Conservation (phyloP, 768 basidiomycete genomes). For the Russula brevipes region DNA sequence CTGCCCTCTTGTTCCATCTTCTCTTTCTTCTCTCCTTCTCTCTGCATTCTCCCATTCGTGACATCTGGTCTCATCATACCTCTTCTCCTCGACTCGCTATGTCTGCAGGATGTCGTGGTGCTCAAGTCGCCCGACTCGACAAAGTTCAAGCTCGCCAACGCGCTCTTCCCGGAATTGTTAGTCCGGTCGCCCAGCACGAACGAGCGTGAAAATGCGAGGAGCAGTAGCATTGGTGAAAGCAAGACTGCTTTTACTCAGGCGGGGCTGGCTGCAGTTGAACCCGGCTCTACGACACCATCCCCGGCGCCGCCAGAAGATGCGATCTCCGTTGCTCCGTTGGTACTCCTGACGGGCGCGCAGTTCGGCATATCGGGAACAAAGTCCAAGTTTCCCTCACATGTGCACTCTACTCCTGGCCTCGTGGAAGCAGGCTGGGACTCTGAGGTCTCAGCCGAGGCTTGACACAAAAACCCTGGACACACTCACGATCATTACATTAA, state of each 20-base stretch:
- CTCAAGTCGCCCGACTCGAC: slow-evolving; percentile 21
- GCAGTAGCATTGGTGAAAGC: not conserved
- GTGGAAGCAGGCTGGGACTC: slow-evolving; percentile 23
- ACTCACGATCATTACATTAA: slow-evolving; percentile 11
- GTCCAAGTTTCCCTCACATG: slow-evolving; percentile 15
- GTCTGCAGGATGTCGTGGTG: slow-evolving; percentile 23
- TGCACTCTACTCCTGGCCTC: slow-evolving; percentile 13
- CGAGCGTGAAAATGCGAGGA: not conserved
- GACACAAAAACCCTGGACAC: not conserved
- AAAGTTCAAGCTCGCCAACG: slow-evolving; percentile 24
- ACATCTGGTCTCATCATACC: slow-evolving; percentile 19
- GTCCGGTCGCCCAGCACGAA: not conserved
- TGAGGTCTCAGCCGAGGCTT: slow-evolving; percentile 17
- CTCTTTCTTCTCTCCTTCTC: not conserved
- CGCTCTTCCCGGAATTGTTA: slow-evolving; percentile 7
- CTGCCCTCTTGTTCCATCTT: not conserved
- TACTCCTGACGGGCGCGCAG: slow-evolving; percentile 19
- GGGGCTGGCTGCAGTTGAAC: slow-evolving; percentile 13
- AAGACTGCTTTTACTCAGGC: not conserved
- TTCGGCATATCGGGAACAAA: slow-evolving; percentile 8
- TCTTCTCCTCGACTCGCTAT: slow-evolving; percentile 16
- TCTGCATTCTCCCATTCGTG: slow-evolving; percentile 13
- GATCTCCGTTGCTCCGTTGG: slow-evolving; percentile 7
- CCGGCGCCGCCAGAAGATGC: slow-evolving; percentile 1
- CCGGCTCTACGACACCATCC: slow-evolving; percentile 18